Base-by-base conservation (phyloP, 106 monocot genomes). In the Dendrobium huoshanense region DNA sequence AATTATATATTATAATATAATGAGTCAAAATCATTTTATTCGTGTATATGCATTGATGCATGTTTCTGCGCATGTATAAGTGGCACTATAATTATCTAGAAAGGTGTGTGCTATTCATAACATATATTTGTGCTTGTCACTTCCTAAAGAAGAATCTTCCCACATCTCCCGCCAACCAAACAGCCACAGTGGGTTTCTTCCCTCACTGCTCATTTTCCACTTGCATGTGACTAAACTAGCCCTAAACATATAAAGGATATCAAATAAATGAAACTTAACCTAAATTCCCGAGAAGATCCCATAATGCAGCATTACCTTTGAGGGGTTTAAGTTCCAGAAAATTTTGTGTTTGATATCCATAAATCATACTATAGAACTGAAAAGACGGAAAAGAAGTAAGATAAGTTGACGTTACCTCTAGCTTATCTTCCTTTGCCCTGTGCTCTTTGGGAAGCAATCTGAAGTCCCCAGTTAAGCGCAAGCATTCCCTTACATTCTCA, bases 351-450 rank as follows among this genome's bases (percentile, higher is more conserved):
- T 58, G 58, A 19, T 58, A 58, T 58, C 58, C 18, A 58, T 19
- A 58, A n/a, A 58, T 58, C 18, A 65, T 1, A 9, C 24, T 15
- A 24, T n/a, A 3, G 24, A 6, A 24, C 7, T 22, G 25, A 58
- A 22, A 65, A 65, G 24, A 25, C 7, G 1, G 25, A 65, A 24
- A 7, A 1, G 0, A n/a, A 8, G 64, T 9, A 25, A 24, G 10
- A 18, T 4, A 13, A 51, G 6, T 6, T 45, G 6, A 25, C 27
- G 59, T 70, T 72, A 94, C 94, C 92, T 94, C 94, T 54, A 94
- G 56, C 75, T 94, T 94, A 51, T 92, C 94, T 87, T 94, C 90
- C 58, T 92, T 94, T 1, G 87, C 72, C 77, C 83, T 82, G 65
- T 94, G 94, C 72, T 90, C 85, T 43, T 61, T 73, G 10, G 94